Percentiles rank a stretch among this genome's conserved stretches.
Evolutionary conservation across 2,329 filamentous ascomycete genomes (phyloP).

Genomic region (Sphaerulina vaccinii): DNA sequence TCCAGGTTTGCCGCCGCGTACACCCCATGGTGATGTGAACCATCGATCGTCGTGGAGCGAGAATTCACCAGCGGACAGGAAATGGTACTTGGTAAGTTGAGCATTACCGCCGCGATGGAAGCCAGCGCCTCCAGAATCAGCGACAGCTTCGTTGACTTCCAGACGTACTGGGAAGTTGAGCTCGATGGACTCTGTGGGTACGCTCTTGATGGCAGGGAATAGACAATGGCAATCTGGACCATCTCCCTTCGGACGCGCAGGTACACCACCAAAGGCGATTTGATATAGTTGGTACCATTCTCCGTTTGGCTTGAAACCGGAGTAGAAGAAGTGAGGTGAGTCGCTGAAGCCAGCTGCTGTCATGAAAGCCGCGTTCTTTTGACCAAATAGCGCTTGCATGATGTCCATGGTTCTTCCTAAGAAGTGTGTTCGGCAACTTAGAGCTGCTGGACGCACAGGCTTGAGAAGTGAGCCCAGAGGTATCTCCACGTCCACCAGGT

Average conservation of each 20-base stretch:
- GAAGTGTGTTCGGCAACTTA: constrained; percentile 31
- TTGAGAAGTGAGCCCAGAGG: constrained; percentile 27
- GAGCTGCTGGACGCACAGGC: constrained; percentile 29
- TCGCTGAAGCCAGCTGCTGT: constrained; percentile 32
- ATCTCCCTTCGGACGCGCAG: constrained; percentile 30
- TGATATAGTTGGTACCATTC: constrained; percentile 49
- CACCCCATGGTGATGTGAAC: constrained; percentile 31
- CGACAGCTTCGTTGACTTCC: constrained; percentile 31
- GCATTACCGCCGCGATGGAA: constrained; percentile 29
- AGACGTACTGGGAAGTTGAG: constrained; percentile 31
- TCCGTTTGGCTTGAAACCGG: constrained; percentile 43
- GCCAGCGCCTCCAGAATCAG: constrained; percentile 29
- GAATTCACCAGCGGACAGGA: constrained; percentile 30
- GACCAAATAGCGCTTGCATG: constrained; percentile 32
- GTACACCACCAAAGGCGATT: constrained; percentile 31
- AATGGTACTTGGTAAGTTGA: constrained; percentile 29
- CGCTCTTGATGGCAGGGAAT: constrained; percentile 31
- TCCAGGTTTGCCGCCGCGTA: constrained; percentile 29
- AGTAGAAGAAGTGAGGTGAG: constrained; percentile 33
- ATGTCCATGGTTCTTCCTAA: constrained; percentile 31
- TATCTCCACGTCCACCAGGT: constrained; percentile 30
- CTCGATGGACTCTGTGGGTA: constrained; percentile 31
- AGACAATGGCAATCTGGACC: constrained; percentile 32
- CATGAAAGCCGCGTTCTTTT: constrained; percentile 31
- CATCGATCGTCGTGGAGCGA: constrained; percentile 31